Base-by-base conservation (phyloP, 352 stramenopile genomes). In the Pythium periplocum region DNA sequence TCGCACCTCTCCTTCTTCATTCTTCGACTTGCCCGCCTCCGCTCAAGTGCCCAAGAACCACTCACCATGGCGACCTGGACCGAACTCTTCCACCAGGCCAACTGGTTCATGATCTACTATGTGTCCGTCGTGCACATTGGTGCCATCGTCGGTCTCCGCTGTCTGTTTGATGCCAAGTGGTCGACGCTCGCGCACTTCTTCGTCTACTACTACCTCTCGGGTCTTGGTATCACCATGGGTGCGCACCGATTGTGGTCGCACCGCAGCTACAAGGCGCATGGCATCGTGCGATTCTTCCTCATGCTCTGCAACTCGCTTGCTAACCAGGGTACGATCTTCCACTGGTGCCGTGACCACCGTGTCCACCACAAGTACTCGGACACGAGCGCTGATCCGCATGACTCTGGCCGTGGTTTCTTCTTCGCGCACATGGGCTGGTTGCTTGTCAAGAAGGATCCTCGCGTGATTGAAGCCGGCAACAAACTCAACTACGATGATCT, bases 341-440 rank as follows among this genome's bases (percentile, higher is more conserved):
- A 99, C 75, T 99, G 97, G 97, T 79, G 82, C 6, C 91, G 97
- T 37, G 97, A 99, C 75, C 97, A 99, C 80, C 90, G 96, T 51
- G 96, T 99, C 34, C 97, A 99, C 75, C 97, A 99, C 90, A 99
- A 99, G 75, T 98, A 98, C 75, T 98, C 91, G 50, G 96, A 99
- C 71, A 98, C 94, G 11, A 73, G 87, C 17, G 84, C 85, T 3
- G 90, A 97, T 56, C 91, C 91, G 45, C 96, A 99, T 80, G 88
- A 99, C 73, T 97, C 97, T 6, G 95, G 76, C 32, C 83, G 95
- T n/a, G 97, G 97, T 43, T 99, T 99, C 66, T 99, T 99, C 82
- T 99, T 98, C 66, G 88, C 97, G 7, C 97, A 99, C 79, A 98
- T 99, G 82, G 97, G 97, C 50, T 99, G 97, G 97, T 69, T 99